Conservation (phyloP, 768 basidiomycete species). For the Termitomyces heimii region DNA sequence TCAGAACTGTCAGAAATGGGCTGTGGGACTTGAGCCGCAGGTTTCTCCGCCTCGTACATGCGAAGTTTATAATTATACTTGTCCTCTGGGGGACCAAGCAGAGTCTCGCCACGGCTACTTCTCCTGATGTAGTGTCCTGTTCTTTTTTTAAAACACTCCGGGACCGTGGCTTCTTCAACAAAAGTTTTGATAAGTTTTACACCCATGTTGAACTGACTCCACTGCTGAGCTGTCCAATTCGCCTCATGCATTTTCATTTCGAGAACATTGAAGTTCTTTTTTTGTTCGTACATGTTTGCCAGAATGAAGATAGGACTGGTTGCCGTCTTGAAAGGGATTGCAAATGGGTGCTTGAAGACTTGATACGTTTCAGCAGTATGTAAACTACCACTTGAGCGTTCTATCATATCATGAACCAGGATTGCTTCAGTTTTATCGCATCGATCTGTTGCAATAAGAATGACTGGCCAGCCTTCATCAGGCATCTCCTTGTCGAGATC, state of each 20-base stretch:
- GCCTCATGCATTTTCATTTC: rapidly evolving
- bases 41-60: not conserved
- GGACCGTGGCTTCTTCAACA: not conserved
- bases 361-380: not conserved
- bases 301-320: not conserved
- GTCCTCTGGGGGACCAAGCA: not conserved
- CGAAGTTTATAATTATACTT: not conserved
- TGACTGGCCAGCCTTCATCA: not conserved
- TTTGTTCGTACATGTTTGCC: not conserved
- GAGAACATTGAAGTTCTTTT: not conserved
- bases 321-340: not conserved
- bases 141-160: not conserved
- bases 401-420: not conserved
- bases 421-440: not conserved
- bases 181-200: not conserved
- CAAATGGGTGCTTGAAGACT: not conserved
- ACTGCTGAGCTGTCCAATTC: not conserved
- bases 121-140: no score
- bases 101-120: not conserved
- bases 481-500: not conserved
- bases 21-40: not conserved
- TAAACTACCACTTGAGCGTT: not conserved
- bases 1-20: not conserved
- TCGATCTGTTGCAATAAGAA: not conserved
- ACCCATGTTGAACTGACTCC: not conserved